phyloP scores from a whole-genome alignment of 1,139 yeast genomes.

The Candida frijolesensis region DNA sequence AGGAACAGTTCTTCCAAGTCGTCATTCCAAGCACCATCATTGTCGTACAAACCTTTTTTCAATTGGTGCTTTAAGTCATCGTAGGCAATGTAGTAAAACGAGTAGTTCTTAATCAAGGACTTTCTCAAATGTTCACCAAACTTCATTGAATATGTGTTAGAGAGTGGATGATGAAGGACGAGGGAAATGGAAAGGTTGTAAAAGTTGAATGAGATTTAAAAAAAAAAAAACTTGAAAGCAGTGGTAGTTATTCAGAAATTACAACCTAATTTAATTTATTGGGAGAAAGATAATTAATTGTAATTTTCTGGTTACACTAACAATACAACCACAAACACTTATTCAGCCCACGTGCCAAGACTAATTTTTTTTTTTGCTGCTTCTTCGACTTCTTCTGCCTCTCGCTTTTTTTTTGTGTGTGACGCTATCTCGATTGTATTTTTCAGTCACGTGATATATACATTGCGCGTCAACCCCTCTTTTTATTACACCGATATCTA shows the following conservation, averaged over 20 bases:
- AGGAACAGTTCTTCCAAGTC: constrained; percentile 81
- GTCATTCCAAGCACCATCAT: constrained; percentile 66
- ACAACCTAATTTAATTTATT: neutral
- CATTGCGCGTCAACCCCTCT: no score
- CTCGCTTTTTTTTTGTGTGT: neutral
- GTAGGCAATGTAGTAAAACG: constrained; percentile 85
- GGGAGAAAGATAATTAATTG: no score
- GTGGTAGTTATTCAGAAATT: neutral
- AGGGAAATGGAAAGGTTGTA: neutral
- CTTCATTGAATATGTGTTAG: constrained; percentile 51
- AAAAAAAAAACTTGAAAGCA: neutral
- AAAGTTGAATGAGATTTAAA: no score
- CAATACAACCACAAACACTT: neutral
- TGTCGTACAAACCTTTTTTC: constrained; percentile 62
- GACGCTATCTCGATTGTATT: no score
- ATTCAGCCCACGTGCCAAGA: neutral
- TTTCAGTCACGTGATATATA: no score
- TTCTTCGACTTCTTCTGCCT: neutral
- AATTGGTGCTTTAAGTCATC: constrained; percentile 85
- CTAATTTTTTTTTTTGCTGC: neutral
- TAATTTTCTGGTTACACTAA: neutral
- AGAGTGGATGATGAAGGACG: neutral
- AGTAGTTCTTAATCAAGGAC: constrained; percentile 78
- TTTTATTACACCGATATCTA: no score
- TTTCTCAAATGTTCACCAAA: constrained; percentile 78